These are phyloP conservation scores for Diaporthe humulicola DNA, from an alignment of 2,329 filamentous ascomycete species.

Conservation along the genomic window DNA sequence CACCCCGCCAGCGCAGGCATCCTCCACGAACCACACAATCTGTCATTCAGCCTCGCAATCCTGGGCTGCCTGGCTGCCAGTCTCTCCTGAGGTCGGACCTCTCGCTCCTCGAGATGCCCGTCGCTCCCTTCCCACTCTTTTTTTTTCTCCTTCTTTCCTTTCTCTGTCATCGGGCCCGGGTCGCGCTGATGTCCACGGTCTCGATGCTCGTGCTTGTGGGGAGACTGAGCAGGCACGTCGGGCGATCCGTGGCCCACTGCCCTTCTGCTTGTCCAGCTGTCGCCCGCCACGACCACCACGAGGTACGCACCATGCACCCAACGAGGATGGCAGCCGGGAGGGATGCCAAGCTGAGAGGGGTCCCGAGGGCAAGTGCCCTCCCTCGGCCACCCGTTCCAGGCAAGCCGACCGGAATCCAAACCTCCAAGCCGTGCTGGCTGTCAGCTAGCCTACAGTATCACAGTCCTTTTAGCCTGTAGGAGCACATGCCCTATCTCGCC, in stretches of 20 bases:
- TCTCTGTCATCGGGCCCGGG: constrained; percentile 5
- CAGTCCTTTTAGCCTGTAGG: constrained; percentile 10
- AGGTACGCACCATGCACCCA: background rate
- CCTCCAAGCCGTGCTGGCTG: background rate
- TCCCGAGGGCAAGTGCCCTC: constrained; percentile 1
- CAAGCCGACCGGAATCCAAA: constrained; percentile 20
- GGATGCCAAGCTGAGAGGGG: constrained; percentile 17
- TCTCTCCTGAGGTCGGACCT: constrained; percentile 11
- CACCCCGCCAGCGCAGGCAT: background rate
- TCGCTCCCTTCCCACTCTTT: background rate
- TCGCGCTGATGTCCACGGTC: background rate
- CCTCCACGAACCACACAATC: background rate
- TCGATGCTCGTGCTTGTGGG: constrained; percentile 19
- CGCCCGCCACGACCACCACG: background rate
- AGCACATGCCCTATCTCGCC: background rate
- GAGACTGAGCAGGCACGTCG: constrained; percentile 1
- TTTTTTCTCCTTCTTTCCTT: no score
- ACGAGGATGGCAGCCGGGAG: background rate
- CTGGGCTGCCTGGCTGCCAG: background rate
- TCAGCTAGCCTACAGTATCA: background rate
- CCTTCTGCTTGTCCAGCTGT: background rate
- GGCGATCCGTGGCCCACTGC: constrained; percentile 3
- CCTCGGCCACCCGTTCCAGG: constrained; percentile 25
- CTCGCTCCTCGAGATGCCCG: background rate
- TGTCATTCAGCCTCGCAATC: background rate